Conservation (phyloP, 768 basidiomycete genomes). For the Russula sp. region DNA sequence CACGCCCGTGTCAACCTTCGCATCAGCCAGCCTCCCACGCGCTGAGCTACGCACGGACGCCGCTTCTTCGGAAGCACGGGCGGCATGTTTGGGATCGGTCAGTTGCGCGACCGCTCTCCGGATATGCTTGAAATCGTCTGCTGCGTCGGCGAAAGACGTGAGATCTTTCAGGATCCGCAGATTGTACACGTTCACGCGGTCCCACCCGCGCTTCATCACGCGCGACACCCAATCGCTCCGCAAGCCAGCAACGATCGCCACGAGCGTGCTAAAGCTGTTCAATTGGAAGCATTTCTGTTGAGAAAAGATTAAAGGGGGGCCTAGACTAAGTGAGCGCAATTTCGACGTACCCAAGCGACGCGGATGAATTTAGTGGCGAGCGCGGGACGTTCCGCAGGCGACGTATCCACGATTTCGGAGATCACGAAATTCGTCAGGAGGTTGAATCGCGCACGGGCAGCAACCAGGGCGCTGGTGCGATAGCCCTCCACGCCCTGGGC, state of each 20-base stretch:
- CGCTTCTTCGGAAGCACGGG: slow-evolving; percentile 46
- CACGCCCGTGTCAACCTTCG: slow-evolving; percentile 56
- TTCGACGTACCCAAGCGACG: slow-evolving; percentile 67
- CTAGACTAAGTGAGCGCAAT: not conserved
- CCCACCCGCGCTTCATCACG: slow-evolving; percentile 61
- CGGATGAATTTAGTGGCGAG: slow-evolving; percentile 78
- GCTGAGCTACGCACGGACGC: slow-evolving; percentile 34
- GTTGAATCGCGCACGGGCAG: slow-evolving; percentile 78
- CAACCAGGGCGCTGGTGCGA: slow-evolving; percentile 67
- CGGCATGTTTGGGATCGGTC: slow-evolving; percentile 58
- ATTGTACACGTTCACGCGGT: slow-evolving; percentile 63
- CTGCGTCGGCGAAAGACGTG: slow-evolving; percentile 54
- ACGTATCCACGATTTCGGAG: slow-evolving; percentile 76
- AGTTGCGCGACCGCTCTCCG: slow-evolving; percentile 58
- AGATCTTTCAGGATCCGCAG: slow-evolving; percentile 68
- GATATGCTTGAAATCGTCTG: slow-evolving; percentile 71
- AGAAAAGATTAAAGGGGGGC: not conserved
- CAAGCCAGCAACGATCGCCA: slow-evolving; percentile 75
- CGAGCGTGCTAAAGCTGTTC: slow-evolving; percentile 72
- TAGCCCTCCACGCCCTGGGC: slow-evolving; percentile 49
- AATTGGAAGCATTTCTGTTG: slow-evolving; percentile 71
- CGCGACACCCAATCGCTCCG: slow-evolving; percentile 60
- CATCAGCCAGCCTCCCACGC: slow-evolving; percentile 35
- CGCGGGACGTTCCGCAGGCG: slow-evolving; percentile 53
- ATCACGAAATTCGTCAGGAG: slow-evolving; percentile 74